A percentile compares a stretch with the other conserved stretches of the same genome.
phyloP scores from a whole-genome alignment of 495 filamentous ascomycete genomes.

The Xylaria castorea region DNA sequence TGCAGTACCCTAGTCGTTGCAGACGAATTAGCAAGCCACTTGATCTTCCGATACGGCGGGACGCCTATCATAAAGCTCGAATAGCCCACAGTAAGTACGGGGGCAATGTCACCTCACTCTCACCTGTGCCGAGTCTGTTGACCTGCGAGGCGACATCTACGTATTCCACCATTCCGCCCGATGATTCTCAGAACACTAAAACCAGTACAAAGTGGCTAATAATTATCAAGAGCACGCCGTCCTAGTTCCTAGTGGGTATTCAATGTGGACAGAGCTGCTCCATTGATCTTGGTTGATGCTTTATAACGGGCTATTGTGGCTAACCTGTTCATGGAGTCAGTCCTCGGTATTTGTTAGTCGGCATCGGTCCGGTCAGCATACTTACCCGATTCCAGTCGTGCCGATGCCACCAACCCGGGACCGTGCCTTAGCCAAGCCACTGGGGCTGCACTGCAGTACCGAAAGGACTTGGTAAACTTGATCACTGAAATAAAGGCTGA shows the following conservation, averaged over 20 bases:
- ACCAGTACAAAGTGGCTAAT: not conserved
- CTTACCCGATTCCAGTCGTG: constrained; percentile 20
- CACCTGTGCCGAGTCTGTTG: constrained; percentile 11
- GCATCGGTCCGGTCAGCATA: constrained; percentile 21
- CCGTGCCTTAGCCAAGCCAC: constrained; percentile 18
- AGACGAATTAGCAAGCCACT: constrained; percentile 15
- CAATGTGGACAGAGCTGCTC: not conserved
- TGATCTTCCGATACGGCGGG: constrained; percentile 5
- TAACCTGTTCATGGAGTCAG: not conserved
- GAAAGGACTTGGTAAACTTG: not conserved
- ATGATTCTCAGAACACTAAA: not conserved
- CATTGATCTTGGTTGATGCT: not conserved
- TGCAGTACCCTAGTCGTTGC: constrained; percentile 13
- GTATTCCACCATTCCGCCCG: not conserved
- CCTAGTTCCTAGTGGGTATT: not conserved
- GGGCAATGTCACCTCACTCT: constrained; percentile 20
- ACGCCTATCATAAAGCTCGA: constrained; percentile 13
- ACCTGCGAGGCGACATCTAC: not conserved
- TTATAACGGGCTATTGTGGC: not conserved
- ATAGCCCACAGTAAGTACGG: not conserved
- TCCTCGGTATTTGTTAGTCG: constrained; percentile 3
- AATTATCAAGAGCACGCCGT: not conserved
- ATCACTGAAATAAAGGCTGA: constrained; percentile 10
- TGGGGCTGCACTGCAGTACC: constrained; percentile 10
- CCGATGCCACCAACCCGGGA: constrained; percentile 22